Percentiles rank a stretch among this genome's conserved stretches.
phyloP scores from a whole-genome alignment of 768 basidiomycete genomes.

The Tricholomella constricta region DNA sequence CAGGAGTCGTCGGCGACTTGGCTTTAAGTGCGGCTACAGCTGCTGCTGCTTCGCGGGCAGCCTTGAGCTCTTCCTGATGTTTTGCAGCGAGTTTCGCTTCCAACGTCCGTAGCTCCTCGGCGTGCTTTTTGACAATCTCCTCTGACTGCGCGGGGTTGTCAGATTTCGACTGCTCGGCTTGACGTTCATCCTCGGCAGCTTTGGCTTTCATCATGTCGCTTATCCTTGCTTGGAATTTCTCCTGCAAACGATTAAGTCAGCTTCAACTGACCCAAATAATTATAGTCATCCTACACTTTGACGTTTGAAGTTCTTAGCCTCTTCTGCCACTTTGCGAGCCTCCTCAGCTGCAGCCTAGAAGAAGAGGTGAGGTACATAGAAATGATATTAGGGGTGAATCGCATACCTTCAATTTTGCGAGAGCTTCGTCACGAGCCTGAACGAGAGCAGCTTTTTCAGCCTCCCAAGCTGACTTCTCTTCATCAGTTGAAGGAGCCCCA shows the following conservation, averaged over 20 bases:
- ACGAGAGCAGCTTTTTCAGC: constrained; percentile 59
- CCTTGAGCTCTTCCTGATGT: constrained; percentile 55
- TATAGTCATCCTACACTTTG: constrained; percentile 36
- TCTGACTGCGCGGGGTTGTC: constrained; percentile 28
- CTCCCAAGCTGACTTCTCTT: constrained; percentile 49
- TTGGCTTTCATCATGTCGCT: constrained; percentile 53
- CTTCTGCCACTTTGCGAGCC: constrained; percentile 43
- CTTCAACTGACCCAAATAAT: not conserved
- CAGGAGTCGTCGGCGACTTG: constrained; percentile 27
- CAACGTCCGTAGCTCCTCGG: constrained; percentile 58
- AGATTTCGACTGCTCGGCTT: constrained; percentile 33
- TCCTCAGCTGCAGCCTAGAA: constrained; percentile 43
- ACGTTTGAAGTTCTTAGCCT: constrained; percentile 43
- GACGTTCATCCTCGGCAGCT: constrained; percentile 47
- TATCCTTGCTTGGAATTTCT: constrained; percentile 61
- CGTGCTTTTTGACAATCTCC: constrained; percentile 53
- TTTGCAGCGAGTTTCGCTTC: constrained; percentile 54
- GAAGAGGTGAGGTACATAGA: not conserved
- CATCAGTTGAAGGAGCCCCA: constrained; percentile 21
- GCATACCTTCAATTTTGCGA: constrained; percentile 57
- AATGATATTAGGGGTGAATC: not conserved
- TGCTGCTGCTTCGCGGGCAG: constrained; percentile 50
- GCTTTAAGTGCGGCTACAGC: constrained; percentile 36
- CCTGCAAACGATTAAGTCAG: constrained; percentile 38
- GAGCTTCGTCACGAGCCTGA: constrained; percentile 61